Evolutionary conservation across 208 protist species (phyloP).

Genomic region (Acanthamoeba triangularis): DNA sequence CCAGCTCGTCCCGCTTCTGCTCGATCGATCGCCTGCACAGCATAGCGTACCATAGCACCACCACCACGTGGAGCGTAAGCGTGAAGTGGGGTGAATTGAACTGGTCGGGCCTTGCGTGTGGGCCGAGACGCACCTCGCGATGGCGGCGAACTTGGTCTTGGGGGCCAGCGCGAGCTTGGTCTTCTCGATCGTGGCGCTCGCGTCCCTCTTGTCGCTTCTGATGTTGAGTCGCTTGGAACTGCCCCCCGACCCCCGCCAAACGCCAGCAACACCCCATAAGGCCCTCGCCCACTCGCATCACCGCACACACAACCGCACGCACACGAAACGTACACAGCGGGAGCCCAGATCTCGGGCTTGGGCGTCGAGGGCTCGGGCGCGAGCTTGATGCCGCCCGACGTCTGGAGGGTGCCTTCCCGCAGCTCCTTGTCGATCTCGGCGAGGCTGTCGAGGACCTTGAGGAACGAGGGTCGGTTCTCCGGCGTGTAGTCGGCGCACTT

Average conservation of each 20-base stretch:
- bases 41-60: background rate
- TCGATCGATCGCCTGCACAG: background rate
- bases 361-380: slow-evolving; percentile 33
- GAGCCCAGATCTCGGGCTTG: slow-evolving; percentile 56
- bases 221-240: background rate
- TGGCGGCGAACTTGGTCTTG: slow-evolving; percentile 35
- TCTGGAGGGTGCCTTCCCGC: slow-evolving; percentile 1
- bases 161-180: slow-evolving; percentile 20
- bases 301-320: too few species aligned
- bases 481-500: slow-evolving; percentile 37
- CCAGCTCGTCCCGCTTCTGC: slow-evolving; percentile 30
- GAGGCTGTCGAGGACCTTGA: slow-evolving; percentile 29
- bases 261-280: too few species aligned
- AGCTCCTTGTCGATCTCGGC: background rate
- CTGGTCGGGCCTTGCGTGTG: too few species aligned
- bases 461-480: slow-evolving; percentile 10
- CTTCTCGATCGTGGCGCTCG: slow-evolving; percentile 19
- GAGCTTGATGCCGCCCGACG: background rate
- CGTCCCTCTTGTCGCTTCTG: background rate
- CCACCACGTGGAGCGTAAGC: too few species aligned
- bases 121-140: background rate
- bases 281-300: too few species aligned
- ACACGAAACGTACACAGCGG: slow-evolving; percentile 40
- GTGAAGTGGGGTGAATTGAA: background rate
- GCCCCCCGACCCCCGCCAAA: background rate